These are phyloP conservation scores for Phyllosticta citriasiana DNA, from an alignment of 2,329 filamentous ascomycete species.

Conservation along the genomic window DNA sequence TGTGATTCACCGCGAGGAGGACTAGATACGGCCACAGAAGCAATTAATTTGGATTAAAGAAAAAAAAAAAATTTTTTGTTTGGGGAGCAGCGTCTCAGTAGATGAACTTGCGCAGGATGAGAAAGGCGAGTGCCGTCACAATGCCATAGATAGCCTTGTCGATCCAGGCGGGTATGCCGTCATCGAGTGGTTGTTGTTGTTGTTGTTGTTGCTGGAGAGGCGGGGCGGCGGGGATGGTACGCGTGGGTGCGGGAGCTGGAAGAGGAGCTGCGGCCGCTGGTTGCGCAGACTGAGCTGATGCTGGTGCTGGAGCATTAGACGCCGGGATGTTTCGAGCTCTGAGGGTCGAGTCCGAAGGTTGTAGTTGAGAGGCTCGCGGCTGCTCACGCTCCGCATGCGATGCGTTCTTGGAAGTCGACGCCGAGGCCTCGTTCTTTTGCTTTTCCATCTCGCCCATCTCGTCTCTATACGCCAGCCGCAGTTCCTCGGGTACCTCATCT, in stretches of 20 bases:
- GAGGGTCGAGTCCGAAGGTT: not conserved
- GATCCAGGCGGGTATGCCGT: slow-evolving; percentile 61
- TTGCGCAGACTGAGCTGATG: not conserved
- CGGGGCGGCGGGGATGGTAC: slow-evolving; percentile 2
- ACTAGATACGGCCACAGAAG: not conserved
- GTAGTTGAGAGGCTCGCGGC: slow-evolving; percentile 1
- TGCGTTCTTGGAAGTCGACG: not conserved
- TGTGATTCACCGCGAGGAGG: not conserved
- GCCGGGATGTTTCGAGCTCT: not conserved
- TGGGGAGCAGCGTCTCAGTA: not conserved
- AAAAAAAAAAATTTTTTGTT: not conserved
- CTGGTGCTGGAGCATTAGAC: not conserved
- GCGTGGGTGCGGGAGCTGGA: slow-evolving; percentile 11
- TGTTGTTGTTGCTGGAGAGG: slow-evolving; percentile 10
- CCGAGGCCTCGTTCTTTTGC: slow-evolving; percentile 12
- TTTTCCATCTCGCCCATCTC: slow-evolving; percentile 46
- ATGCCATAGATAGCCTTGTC: slow-evolving; percentile 71
- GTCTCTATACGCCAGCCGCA: slow-evolving; percentile 62
- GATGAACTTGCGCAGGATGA: slow-evolving; percentile 48
- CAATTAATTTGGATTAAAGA: not conserved
- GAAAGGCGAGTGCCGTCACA: slow-evolving; percentile 56
- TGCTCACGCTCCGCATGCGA: not conserved
- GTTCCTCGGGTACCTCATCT: slow-evolving; percentile 43
- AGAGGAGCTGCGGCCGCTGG: not conserved
- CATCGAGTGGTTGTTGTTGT: slow-evolving; percentile 15